Percentiles rank a stretch among this genome's conserved stretches.
Conservation (phyloP, 495 filamentous ascomycete genomes). For the Penicillium robsamsonii region DNA sequence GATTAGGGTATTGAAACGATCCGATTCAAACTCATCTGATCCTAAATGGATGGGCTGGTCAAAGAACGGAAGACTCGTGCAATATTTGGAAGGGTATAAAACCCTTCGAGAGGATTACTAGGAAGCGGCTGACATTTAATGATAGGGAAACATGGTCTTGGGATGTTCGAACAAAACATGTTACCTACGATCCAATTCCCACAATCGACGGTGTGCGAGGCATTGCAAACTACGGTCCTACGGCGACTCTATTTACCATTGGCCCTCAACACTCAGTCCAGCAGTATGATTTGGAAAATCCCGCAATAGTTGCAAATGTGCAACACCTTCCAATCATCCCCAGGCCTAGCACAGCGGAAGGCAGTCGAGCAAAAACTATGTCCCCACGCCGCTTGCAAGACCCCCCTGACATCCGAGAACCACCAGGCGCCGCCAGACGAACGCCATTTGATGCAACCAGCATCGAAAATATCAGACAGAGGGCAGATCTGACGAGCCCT, state of each 20-base stretch:
- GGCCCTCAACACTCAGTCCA: slow-evolving; percentile 85
- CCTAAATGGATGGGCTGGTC: slow-evolving; percentile 98
- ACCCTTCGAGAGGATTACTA: not conserved
- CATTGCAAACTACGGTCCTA: slow-evolving; percentile 83
- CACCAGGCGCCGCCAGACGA: slow-evolving; percentile 22
- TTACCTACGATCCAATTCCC: slow-evolving; percentile 82
- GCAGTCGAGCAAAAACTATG: slow-evolving; percentile 36
- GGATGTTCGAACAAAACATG: slow-evolving; percentile 96
- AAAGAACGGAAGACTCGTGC: slow-evolving; percentile 92
- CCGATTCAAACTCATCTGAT: slow-evolving; percentile 65
- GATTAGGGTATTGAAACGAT: slow-evolving; percentile 80
- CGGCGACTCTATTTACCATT: slow-evolving; percentile 88
- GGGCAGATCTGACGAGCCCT: slow-evolving; percentile 60
- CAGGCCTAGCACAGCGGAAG: slow-evolving; percentile 77
- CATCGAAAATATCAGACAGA: slow-evolving; percentile 46
- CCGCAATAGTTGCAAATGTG: slow-evolving; percentile 75
- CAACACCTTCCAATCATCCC: slow-evolving; percentile 75
- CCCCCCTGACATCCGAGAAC: slow-evolving; percentile 38
- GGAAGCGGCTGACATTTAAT: not conserved
- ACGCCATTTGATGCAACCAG: slow-evolving; percentile 44
- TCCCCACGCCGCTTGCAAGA: slow-evolving; percentile 37
- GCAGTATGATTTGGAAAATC: slow-evolving; percentile 88
- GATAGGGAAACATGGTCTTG: slow-evolving; percentile 84
- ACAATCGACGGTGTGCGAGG: slow-evolving; percentile 79
- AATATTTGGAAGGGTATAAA: slow-evolving; percentile 87